Conservation (phyloP, 768 basidiomycete species). For the Tricholoma hemisulphureum region DNA sequence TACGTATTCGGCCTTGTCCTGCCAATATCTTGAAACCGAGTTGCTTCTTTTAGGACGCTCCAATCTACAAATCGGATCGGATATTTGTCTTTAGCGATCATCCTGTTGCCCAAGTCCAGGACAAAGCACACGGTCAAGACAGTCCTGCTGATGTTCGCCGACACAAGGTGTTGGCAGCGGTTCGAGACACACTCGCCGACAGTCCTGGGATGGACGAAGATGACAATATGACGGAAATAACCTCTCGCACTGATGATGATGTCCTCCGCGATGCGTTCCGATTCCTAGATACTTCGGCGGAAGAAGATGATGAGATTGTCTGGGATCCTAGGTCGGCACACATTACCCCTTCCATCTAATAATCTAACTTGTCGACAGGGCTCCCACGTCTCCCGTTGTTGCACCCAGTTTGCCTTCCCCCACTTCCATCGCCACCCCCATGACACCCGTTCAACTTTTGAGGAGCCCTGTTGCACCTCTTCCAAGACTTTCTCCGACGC, state of each 20-base stretch:
- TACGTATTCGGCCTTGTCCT: constrained; percentile 28
- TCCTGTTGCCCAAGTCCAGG: constrained; percentile 12
- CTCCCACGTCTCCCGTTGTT: constrained; percentile 25
- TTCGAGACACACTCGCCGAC: constrained; percentile 22
- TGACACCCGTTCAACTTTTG: constrained; percentile 33
- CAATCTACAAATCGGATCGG: constrained; percentile 22
- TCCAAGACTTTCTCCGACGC: constrained; percentile 34
- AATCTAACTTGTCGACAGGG: constrained; percentile 17
- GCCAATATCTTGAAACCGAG: constrained; percentile 1
- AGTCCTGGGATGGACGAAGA: constrained; percentile 37
- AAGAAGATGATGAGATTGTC: constrained; percentile 75
- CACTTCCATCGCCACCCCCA: constrained; percentile 29
- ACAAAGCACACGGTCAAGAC: constrained; percentile 3
- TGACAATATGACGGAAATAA: constrained; percentile 65
- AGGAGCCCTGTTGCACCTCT: constrained; percentile 28
- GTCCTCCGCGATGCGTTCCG: constrained; percentile 69
- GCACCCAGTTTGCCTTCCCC: constrained; percentile 33
- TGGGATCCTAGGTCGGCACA: constrained; percentile 68
- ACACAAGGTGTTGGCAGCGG: constrained; percentile 22
- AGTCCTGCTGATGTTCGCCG: constrained; percentile 12
- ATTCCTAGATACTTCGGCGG: constrained; percentile 43
- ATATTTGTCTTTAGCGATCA: not conserved
- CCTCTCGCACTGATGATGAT: constrained; percentile 80
- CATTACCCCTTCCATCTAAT: not conserved
- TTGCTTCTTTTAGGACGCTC: constrained; percentile 35